Percentiles rank a stretch among this genome's conserved stretches.
Evolutionary conservation across 306 rosid genomes (phyloP).

Genomic region (Quercus variabilis): DNA sequence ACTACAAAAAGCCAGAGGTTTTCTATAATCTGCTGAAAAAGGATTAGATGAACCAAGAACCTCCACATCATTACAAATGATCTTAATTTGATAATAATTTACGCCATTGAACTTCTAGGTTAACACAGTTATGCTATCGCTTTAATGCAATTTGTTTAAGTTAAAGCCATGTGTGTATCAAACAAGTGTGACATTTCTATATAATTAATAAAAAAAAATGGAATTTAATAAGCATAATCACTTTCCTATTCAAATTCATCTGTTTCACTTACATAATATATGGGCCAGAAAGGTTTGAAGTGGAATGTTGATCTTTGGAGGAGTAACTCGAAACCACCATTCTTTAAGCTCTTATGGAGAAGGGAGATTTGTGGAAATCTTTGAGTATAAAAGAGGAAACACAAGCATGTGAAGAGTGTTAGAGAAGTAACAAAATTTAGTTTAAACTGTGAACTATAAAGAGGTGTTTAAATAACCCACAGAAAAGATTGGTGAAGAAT

Average conservation of each 20-base stretch:
- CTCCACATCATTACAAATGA: background rate
- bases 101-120: background rate
- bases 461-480: too few relatives aligned
- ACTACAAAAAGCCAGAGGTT: slow-evolving; percentile 61
- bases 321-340: background rate
- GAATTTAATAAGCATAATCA: background rate
- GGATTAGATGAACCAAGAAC: background rate
- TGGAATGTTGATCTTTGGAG: too few relatives aligned
- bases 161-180: too few relatives aligned
- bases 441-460: too few relatives aligned
- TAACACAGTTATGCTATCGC: background rate
- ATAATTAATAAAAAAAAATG: background rate
- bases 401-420: too few relatives aligned
- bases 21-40: slow-evolving; percentile 52
- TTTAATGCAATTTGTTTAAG: background rate
- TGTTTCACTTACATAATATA: background rate
- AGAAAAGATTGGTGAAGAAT: too few relatives aligned
- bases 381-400: too few relatives aligned
- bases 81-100: background rate
- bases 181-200: background rate
- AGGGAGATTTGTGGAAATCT: too few relatives aligned
- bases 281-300: too few relatives aligned
- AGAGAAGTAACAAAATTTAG: too few relatives aligned
- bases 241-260: background rate
- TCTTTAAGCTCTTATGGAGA: background rate